Evolutionary conservation across 2,329 filamentous ascomycete species (phyloP).

Genomic region (Diaporthe sp.): DNA sequence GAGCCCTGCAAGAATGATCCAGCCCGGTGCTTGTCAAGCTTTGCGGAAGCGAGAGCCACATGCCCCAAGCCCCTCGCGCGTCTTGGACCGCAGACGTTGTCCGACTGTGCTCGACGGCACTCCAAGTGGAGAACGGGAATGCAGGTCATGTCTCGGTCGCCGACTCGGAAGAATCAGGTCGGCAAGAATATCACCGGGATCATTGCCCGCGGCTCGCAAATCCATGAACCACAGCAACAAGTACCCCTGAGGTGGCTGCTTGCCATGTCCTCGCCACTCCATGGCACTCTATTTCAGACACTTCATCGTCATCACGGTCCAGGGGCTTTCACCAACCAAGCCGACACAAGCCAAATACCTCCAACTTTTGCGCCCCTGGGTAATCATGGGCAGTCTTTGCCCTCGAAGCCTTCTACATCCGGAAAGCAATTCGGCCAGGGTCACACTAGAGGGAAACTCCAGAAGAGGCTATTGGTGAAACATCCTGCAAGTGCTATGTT

Average conservation of each 20-base stretch:
- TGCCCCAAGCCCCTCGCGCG: too few species aligned
- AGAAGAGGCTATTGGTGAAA: neutral
- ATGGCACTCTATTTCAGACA: slow-evolving; percentile 19
- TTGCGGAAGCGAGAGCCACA: neutral
- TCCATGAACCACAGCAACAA: neutral
- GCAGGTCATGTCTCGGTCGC: slow-evolving; percentile 5
- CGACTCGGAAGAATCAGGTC: slow-evolving; percentile 9
- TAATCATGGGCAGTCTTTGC: neutral
- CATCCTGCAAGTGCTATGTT: neutral
- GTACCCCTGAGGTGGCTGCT: neutral
- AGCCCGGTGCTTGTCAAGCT: neutral
- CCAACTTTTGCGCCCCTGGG: neutral
- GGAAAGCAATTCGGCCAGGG: slow-evolving; percentile 21
- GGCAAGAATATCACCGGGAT: neutral
- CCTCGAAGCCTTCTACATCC: neutral
- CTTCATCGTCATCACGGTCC: neutral
- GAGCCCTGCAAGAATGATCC: neutral
- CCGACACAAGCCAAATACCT: neutral
- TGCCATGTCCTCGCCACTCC: slow-evolving; percentile 9
- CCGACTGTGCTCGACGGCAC: neutral
- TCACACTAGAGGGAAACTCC: neutral
- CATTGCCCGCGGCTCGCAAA: neutral
- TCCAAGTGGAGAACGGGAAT: neutral
- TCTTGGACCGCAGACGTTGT: neutral
- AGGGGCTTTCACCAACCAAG: neutral